Evolutionary conservation across 2,329 filamentous ascomycete genomes (phyloP), one percentile per base, ranked within the genome.

Genomic region (Arthrinium phaeospermum): DNA sequence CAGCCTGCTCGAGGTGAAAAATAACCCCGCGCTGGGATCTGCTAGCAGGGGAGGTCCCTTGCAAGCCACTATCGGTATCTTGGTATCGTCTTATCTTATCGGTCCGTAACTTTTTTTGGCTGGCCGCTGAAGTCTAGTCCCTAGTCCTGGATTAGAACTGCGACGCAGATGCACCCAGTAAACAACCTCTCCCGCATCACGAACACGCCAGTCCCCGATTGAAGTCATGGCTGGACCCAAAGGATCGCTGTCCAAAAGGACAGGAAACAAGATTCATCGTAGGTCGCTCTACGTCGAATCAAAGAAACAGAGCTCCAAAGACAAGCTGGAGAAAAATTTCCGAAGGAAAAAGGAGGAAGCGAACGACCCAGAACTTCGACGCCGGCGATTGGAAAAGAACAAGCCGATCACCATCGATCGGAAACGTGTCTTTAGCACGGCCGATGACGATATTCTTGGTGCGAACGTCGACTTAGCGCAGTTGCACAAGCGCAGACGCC

Each of bases 261-360:
- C 91, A 1, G 88, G 87, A 73, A 97, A 97, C 84, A 98, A 98
- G 82, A 84, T 94, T 30, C 92, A 91, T 80, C 89, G 96, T 74
- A 90, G 96, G 81, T 87, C 92, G 77, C 88, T 96, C 73, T 93
- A 95, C 79, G 87, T 98, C 73, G 91, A 93, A 77, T 89, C 93
- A 79, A 98, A 98, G 84, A 93, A 92, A 80, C 86, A 89, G 64
- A 90, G 90, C 75, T 93, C 94, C 80, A 92, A 91, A 79, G 86
- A 91, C 67, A 93, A 92, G 78, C 91, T 94, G 78, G 93, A 95
- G 78, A 89, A 91, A 78, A 91, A 95, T 74, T 92, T 95, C 80
- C 89, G 90, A 68, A 88, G 94, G 73, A 95, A 94, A 84, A 94
- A 93, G 83, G 93, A 95, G 79, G 96, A 99, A 83, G 90, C 92